Evolutionary conservation across 2,329 filamentous ascomycete species (phyloP), one percentile per base, ranked within the genome.

Genomic region (Pestalotiopsis fici): DNA sequence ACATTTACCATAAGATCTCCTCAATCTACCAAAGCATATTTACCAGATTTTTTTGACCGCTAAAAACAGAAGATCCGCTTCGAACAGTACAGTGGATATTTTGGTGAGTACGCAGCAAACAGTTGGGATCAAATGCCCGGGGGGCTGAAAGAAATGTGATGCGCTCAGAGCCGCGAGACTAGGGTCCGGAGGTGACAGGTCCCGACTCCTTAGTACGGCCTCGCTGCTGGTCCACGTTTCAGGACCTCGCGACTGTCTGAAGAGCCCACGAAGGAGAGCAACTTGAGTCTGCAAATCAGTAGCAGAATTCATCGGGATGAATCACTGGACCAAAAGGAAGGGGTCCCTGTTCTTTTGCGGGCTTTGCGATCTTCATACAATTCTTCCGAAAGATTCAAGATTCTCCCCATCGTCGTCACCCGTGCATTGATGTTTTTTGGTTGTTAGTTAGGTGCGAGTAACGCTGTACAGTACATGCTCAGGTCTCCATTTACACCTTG

Each of bases 191-290:
- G 68, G 64, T 71, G 71, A 68, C 68, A 72, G 65, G 65, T 72
- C 69, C 75, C 75, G 75, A 69, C 69, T 71, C 65, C 67, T 72
- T 73, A 70, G 67, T 69, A 70, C 68, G 63, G 63, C 39, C 57
- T 67, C 69, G 15, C 57, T 70, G 68, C 66, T 70, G 47, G 65
- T 35, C 68, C 70, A 68, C 69, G 74, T 77, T 77, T 76, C 74
- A 77, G 73, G 66, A 21, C 35, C 28, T 54, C 47, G 65, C 47
- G 62, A 65, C 65, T 50, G 68, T 70, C 67, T 62, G 71, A 71
- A 72, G 57, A 23, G 5, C 27, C 28, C 25, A 43, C 23, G 25
- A 54, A 27, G 54, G 21, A n/a, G n/a, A n/a, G 7, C 43, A n/a
- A 18, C 43, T 50, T 50, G 18, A 50, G 43, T 35, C 54, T 43